Evolutionary conservation across 257 asterid genomes (phyloP).

Genomic region (Nicotiana tomentosiformis): DNA sequence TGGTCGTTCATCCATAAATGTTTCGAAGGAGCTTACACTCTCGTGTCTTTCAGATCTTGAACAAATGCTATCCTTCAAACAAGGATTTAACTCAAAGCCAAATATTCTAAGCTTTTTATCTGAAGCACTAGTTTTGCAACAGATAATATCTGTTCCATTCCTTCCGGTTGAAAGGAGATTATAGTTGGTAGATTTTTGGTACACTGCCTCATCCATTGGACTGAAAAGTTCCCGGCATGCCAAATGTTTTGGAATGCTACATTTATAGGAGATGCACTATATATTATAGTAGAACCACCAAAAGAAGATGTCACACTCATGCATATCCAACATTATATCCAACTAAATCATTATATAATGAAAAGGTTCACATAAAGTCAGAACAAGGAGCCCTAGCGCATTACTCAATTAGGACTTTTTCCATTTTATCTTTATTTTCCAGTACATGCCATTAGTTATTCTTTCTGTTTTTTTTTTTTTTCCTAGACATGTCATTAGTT

Average conservation of each 20-base stretch:
- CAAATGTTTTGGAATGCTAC: background rate
- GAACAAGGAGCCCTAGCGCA: background rate
- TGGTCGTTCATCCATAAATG: background rate
- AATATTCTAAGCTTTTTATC: slow-evolving; percentile 16
- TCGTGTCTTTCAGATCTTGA: background rate
- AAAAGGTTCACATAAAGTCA: slow-evolving; percentile 2
- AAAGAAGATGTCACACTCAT: background rate
- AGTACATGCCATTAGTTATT: background rate
- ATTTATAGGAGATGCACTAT: background rate
- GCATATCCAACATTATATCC: background rate
- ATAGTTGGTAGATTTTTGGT: slow-evolving; percentile 1
- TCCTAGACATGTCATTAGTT: background rate
- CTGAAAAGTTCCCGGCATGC: background rate
- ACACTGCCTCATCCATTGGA: slow-evolving; percentile 1
- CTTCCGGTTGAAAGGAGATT: background rate
- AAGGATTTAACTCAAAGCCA: slow-evolving; percentile 18
- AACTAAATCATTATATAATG: background rate
- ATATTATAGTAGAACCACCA: background rate
- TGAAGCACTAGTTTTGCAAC: background rate
- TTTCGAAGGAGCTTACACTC: background rate
- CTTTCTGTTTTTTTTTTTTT: background rate
- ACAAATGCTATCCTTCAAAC: background rate
- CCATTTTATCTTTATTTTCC: background rate
- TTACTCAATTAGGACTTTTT: background rate
- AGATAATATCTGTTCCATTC: background rate